A percentile compares a stretch with the other conserved stretches of the same genome.
Evolutionary conservation across 2,329 filamentous ascomycete genomes (phyloP).

Genomic region (Talaromyces pinophilus): DNA sequence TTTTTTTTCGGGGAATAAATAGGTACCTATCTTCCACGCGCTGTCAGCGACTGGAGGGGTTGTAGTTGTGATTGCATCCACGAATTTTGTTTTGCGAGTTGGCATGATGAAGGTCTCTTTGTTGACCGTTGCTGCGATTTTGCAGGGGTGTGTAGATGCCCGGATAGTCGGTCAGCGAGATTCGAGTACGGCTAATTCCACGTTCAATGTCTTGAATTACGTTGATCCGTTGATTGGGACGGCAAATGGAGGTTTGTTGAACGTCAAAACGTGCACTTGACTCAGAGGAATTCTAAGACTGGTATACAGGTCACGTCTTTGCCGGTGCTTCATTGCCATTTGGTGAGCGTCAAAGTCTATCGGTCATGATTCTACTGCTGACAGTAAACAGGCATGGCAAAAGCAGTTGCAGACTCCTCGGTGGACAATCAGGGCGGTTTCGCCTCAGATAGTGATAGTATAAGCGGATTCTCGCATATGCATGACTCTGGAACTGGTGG

Average conservation of each 20-base stretch:
- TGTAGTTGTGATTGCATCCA: neutral
- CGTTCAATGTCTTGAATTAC: slow-evolving; percentile 43
- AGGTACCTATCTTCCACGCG: neutral
- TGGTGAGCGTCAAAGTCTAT: slow-evolving; percentile 34
- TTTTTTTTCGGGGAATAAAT: neutral
- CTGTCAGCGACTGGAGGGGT: neutral
- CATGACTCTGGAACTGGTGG: slow-evolving; percentile 57
- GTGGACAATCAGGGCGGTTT: slow-evolving; percentile 60
- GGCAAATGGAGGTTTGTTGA: slow-evolving; percentile 47
- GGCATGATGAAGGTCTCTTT: slow-evolving; percentile 15
- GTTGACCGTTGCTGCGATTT: neutral
- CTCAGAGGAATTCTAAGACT: neutral
- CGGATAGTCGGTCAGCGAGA: slow-evolving; percentile 4
- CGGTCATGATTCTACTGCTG: neutral
- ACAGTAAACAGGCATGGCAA: slow-evolving; percentile 51
- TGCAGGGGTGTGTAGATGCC: slow-evolving; percentile 10
- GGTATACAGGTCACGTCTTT: slow-evolving; percentile 55
- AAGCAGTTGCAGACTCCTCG: slow-evolving; percentile 57
- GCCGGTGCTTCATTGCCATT: slow-evolving; percentile 58
- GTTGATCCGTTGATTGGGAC: slow-evolving; percentile 59
- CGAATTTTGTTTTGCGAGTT: neutral
- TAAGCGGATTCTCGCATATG: slow-evolving; percentile 56
- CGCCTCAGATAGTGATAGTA: slow-evolving; percentile 51
- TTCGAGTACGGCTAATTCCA: slow-evolving; percentile 4
- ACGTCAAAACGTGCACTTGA: neutral